Conservation (phyloP, 257 asterid species). For the Solanum megistacrolobum region DNA sequence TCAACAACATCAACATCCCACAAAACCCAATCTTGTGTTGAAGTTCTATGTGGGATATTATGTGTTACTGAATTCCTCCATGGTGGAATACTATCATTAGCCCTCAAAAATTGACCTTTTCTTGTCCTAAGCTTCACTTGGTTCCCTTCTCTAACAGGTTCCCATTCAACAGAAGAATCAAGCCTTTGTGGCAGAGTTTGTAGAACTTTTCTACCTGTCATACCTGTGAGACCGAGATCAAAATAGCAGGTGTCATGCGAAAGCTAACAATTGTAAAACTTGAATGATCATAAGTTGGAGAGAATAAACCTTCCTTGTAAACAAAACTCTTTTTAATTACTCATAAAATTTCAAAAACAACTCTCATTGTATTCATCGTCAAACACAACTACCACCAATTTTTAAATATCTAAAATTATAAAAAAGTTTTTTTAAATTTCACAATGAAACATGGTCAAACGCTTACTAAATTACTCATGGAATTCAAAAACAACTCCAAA, state of each 20-base stretch:
- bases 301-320: background rate
- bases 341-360: background rate
- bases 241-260: background rate
- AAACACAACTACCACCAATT: background rate
- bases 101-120: slow-evolving; percentile 81
- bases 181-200: slow-evolving; percentile 64
- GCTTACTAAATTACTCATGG: background rate
- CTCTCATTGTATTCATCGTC: background rate
- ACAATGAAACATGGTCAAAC: too few relatives aligned
- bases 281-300: background rate
- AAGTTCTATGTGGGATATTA: slow-evolving; percentile 75
- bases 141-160: slow-evolving; percentile 65
- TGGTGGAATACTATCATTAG: slow-evolving; percentile 86
- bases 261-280: background rate
- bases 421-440: background rate
- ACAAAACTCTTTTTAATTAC: background rate
- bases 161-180: slow-evolving; percentile 93
- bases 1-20: slow-evolving; percentile 90
- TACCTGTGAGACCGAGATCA: background rate
- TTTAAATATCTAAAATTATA: background rate
- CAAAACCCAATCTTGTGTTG: slow-evolving; percentile 68
- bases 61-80: slow-evolving; percentile 94
- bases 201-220: slow-evolving; percentile 70
- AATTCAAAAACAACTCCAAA: background rate
- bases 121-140: slow-evolving; percentile 70